Conservation (phyloP, 2,329 filamentous ascomycete genomes). For the Trichoderma atroviride region DNA sequence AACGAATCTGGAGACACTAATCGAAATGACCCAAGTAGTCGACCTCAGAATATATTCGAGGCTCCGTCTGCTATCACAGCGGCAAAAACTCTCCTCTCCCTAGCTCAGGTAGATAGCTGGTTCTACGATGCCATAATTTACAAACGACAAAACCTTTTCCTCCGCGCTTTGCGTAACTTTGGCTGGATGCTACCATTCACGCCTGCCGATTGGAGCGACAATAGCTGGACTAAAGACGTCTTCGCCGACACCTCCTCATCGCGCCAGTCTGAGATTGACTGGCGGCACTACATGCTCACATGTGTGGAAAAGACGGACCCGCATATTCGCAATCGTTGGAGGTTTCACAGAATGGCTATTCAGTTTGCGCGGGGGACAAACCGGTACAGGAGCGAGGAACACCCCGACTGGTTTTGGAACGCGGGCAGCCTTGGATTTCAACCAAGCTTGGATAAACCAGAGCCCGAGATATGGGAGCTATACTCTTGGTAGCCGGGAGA, state of each 20-base stretch:
- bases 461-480: neutral
- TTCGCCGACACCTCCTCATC: neutral
- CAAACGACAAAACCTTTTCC: neutral
- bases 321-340: conserved; percentile 1
- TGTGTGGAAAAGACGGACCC: neutral
- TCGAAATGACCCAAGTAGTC: neutral
- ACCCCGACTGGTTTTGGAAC: conserved; percentile 7
- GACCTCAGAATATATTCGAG: neutral
- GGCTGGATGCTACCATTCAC: conserved; percentile 20
- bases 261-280: neutral
- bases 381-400: neutral
- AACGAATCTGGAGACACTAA: neutral
- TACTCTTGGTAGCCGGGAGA: neutral
- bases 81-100: neutral
- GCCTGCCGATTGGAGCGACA: conserved; percentile 13
- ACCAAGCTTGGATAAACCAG: neutral
- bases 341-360: conserved; percentile 8
- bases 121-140: conserved; percentile 2
- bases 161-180: conserved; percentile 11
- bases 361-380: conserved; percentile 10
- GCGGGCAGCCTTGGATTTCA: neutral
- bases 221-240: neutral
- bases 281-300: conserved; percentile 8
- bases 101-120: conserved; percentile 9
- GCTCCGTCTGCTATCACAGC: neutral